Conservation (phyloP, 208 protist species). For the Wallacemonas sp. region DNA sequence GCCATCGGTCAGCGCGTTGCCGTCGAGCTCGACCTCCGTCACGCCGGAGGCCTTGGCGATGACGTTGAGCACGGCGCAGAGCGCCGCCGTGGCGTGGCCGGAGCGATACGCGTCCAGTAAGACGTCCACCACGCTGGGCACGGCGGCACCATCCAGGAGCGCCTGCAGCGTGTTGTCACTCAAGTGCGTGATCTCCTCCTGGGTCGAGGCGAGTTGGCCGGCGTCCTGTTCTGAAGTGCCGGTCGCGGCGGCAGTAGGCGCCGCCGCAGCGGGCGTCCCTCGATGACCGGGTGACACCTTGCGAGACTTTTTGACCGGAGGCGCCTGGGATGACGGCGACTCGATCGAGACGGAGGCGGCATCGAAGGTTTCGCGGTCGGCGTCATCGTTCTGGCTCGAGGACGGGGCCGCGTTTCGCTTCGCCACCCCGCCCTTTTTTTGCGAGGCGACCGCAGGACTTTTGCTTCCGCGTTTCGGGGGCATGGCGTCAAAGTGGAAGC, state of each 20-base stretch:
- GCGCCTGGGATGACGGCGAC: conserved; percentile 1
- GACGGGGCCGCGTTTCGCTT: no score
- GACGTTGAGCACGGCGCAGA: conserved; percentile 79
- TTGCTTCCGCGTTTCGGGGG: not conserved
- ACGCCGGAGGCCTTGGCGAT: conserved; percentile 77
- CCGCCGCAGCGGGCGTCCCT: not conserved
- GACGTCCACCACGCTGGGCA: conserved; percentile 29
- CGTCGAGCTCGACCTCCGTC: conserved; percentile 66
- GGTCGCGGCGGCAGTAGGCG: no score
- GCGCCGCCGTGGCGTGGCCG: conserved; percentile 31
- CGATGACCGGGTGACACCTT: not conserved
- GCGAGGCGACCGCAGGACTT: not conserved
- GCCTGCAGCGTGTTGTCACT: conserved; percentile 45
- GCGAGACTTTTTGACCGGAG: not conserved
- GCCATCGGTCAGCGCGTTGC: conserved; percentile 51
- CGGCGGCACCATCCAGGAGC: conserved; percentile 44
- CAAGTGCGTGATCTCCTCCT: conserved; percentile 17
- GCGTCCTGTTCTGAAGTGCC: not conserved
- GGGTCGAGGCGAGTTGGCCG: conserved; percentile 26
- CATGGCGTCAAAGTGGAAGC: not conserved
- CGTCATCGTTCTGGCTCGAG: not conserved
- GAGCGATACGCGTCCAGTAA: conserved; percentile 61
- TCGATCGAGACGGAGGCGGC: conserved; percentile 29
- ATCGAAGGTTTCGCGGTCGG: conserved; percentile 19
- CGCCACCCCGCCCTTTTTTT: conserved; percentile 8